phyloP scores from a whole-genome alignment of 495 filamentous ascomycete genomes.

The Talaromyces liani region DNA sequence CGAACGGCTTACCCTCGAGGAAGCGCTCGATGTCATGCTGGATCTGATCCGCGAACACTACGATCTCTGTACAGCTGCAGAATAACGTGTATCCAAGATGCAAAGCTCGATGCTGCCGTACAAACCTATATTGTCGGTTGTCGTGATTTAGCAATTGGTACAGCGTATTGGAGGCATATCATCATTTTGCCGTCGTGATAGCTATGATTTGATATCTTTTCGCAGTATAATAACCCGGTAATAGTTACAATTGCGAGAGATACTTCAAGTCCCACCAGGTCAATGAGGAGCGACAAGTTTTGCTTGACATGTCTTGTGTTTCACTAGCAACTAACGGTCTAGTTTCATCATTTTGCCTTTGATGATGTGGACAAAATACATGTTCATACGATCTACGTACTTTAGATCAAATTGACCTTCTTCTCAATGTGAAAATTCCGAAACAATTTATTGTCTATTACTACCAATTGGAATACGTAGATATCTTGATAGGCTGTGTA shows the following conservation, averaged over 20 bases:
- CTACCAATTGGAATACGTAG: background rate
- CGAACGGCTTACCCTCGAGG: background rate
- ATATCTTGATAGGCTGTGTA: background rate
- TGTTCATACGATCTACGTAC: background rate
- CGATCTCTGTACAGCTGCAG: conserved; percentile 1
- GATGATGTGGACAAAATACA: background rate
- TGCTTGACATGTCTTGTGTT: background rate
- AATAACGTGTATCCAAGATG: background rate
- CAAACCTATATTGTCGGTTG: conserved; percentile 2
- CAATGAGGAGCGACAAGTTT: background rate
- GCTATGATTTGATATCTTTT: too few species aligned
- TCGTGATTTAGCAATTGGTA: background rate
- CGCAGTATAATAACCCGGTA: background rate
- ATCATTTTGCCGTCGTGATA: background rate
- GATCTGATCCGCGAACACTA: background rate
- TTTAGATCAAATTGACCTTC: background rate
- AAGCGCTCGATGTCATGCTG: background rate
- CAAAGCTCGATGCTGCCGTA: background rate
- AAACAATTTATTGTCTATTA: background rate
- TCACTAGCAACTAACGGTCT: background rate
- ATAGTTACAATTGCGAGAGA: background rate
- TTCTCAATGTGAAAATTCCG: background rate
- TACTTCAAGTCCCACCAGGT: conserved; percentile 2
- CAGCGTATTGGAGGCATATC: too few species aligned
- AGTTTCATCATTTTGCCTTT: background rate